phyloP scores from a whole-genome alignment of 2,329 filamentous ascomycete species.

The Orbilia blumenaviensis region DNA sequence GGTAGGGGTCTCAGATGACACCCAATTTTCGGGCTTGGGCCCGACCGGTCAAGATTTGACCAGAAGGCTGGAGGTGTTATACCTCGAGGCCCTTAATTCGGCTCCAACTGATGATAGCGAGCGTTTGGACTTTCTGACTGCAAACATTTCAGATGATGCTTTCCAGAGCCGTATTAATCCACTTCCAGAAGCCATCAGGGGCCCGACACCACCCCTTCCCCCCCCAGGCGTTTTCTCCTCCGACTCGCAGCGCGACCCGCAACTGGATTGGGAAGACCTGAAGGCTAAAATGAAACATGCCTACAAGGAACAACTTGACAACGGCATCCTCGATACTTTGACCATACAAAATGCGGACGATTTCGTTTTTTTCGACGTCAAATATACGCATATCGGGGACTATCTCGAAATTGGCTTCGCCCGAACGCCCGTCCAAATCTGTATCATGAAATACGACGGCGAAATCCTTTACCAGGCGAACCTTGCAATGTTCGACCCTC shows the following conservation, averaged over 20 bases:
- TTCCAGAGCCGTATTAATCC: not conserved
- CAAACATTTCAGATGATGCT: not conserved
- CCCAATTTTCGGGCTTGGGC: not conserved
- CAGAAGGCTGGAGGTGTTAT: not conserved
- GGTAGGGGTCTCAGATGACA: not conserved
- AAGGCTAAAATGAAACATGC: conserved; percentile 14
- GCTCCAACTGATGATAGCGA: not conserved
- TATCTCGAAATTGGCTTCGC: conserved; percentile 37
- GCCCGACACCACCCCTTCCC: conserved; percentile 9
- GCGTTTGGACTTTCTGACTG: not conserved
- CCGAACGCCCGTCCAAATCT: conserved; percentile 27
- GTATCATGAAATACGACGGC: conserved; percentile 22
- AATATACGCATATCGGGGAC: conserved; percentile 42
- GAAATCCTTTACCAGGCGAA: conserved; percentile 44
- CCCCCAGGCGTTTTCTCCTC: not conserved
- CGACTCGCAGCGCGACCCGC: not conserved
- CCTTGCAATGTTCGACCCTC: conserved; percentile 44
- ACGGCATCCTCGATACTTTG: conserved; percentile 24
- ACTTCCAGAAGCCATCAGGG: not conserved
- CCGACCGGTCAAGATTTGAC: conserved; percentile 1
- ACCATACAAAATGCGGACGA: conserved; percentile 4
- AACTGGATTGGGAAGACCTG: conserved; percentile 28
- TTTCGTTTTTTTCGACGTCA: conserved; percentile 43
- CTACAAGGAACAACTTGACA: conserved; percentile 30
- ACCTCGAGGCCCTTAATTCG: not conserved